Conservation (phyloP, 441 rosid genomes). For the Syzygium malaccense region DNA sequence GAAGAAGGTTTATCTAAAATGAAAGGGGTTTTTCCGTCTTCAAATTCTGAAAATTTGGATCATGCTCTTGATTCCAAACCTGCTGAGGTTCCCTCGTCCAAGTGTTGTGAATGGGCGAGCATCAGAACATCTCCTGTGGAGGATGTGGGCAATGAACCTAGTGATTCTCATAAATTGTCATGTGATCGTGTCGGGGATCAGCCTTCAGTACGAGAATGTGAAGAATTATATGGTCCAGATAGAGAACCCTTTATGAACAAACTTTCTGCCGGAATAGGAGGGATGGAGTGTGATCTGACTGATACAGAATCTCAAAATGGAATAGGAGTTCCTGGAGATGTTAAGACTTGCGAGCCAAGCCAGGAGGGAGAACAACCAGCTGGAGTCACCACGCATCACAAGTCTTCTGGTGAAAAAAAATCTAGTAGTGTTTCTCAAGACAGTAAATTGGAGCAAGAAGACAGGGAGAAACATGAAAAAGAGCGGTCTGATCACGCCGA, state of each 20-base stretch:
- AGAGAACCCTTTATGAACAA: slow-evolving; percentile 55
- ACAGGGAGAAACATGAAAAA: slow-evolving; percentile 29
- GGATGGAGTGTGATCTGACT: slow-evolving; percentile 8
- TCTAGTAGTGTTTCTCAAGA: slow-evolving; percentile 19
- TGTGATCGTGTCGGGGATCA: slow-evolving; percentile 41
- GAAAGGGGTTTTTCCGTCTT: slow-evolving; percentile 67
- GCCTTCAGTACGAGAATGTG: slow-evolving; percentile 71
- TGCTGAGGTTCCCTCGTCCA: slow-evolving; percentile 13
- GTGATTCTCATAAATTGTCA: slow-evolving; percentile 16
- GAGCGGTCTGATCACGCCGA: slow-evolving; percentile 20
- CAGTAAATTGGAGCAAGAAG: slow-evolving; percentile 27
- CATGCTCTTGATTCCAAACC: slow-evolving; percentile 18
- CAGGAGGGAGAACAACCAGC: slow-evolving; percentile 20
- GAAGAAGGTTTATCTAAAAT: slow-evolving; percentile 44
- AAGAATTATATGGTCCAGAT: slow-evolving; percentile 87
- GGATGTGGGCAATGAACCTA: slow-evolving; percentile 9
- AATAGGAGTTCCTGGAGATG: slow-evolving; percentile 10
- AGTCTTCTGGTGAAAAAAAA: slow-evolving; percentile 24
- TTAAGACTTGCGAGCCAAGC: slow-evolving; percentile 6
- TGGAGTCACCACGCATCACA: slow-evolving; percentile 14
- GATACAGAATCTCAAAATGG: slow-evolving; percentile 20
- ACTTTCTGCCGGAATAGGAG: slow-evolving; percentile 26
- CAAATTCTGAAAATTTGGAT: slow-evolving; percentile 34
- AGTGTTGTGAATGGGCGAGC: slow-evolving; percentile 5
- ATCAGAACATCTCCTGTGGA: slow-evolving; percentile 16